Conservation (phyloP, 1,139 yeast genomes). For the Lodderomyces elongisporus region DNA sequence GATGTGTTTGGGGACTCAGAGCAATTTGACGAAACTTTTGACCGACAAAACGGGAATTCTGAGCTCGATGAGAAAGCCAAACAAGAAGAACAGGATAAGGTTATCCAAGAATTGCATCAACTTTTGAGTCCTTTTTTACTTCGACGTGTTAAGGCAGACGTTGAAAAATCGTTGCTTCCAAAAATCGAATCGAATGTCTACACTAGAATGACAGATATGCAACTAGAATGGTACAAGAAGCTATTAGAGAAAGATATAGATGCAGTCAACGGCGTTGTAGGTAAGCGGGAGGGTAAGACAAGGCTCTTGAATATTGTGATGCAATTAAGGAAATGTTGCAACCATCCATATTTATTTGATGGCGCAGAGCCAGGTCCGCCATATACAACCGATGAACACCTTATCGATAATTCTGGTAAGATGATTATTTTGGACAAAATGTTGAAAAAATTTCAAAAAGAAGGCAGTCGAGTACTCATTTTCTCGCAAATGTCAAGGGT, state of each 20-base stretch:
- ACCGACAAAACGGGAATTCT: slow-evolving; percentile 20
- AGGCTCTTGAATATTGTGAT: slow-evolving; percentile 86
- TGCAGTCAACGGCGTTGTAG: slow-evolving; percentile 90
- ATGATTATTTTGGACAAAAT: slow-evolving; percentile 85
- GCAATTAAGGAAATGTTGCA: slow-evolving; percentile 96
- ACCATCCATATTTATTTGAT: slow-evolving; percentile 93
- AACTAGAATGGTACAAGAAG: slow-evolving; percentile 82
- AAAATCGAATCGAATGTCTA: slow-evolving; percentile 86
- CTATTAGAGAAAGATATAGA: slow-evolving; percentile 89
- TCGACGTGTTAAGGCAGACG: slow-evolving; percentile 88
- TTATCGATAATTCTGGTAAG: slow-evolving; percentile 82
- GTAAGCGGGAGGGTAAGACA: slow-evolving; percentile 86
- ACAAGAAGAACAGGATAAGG: slow-evolving; percentile 61
- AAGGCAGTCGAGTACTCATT: slow-evolving; percentile 86
- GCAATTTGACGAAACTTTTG: slow-evolving; percentile 88
- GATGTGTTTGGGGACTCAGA: slow-evolving; percentile 92
- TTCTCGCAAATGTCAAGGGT: slow-evolving; percentile 95
- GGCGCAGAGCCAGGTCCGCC: slow-evolving; percentile 99
- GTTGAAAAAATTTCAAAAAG: slow-evolving; percentile 61
- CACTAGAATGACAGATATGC: slow-evolving; percentile 95
- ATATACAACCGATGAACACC: slow-evolving; percentile 91
- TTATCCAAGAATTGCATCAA: slow-evolving; percentile 80
- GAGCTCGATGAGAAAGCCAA: slow-evolving; percentile 28
- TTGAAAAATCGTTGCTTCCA: slow-evolving; percentile 84
- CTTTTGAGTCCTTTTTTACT: slow-evolving; percentile 82